These are phyloP conservation scores for Leucocoprinus sp. DNA, from an alignment of 768 basidiomycete species.

Conservation along the genomic window DNA sequence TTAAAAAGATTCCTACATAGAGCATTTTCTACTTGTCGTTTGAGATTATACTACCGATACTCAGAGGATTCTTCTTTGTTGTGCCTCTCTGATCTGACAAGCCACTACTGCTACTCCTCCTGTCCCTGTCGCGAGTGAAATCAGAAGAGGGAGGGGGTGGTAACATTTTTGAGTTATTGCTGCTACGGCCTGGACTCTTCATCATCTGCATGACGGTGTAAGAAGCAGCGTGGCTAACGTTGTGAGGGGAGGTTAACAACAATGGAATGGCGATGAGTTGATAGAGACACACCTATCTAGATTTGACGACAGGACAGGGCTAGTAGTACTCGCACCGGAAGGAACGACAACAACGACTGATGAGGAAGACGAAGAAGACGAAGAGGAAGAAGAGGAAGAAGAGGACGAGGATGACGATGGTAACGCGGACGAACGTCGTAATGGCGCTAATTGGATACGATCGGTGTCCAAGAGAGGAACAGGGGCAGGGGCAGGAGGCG, in stretches of 20 bases:
- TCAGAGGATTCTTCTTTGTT: constrained; percentile 57
- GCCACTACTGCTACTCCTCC: constrained; percentile 13
- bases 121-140: constrained; percentile 16
- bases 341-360: no score
- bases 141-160: constrained; percentile 14
- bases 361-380: no score
- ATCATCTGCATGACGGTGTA: constrained; percentile 27
- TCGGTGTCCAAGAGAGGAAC: constrained; percentile 14
- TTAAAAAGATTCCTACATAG: constrained; percentile 4
- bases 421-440: constrained; percentile 21
- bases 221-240: neutral
- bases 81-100: constrained; percentile 13
- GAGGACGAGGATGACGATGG: constrained; percentile 4
- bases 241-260: neutral
- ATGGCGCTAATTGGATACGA: constrained; percentile 50
- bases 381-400: no score
- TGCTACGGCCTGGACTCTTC: constrained; percentile 24
- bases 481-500: no score
- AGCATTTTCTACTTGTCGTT: constrained; percentile 21
- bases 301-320: constrained; percentile 10
- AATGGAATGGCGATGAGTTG: neutral
- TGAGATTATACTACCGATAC: constrained; percentile 63
- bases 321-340: constrained; percentile 12
- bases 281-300: constrained; percentile 1
- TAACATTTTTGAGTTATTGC: constrained; percentile 17